phyloP scores from a whole-genome alignment of 345 rosid genomes.

The Populus alba region DNA sequence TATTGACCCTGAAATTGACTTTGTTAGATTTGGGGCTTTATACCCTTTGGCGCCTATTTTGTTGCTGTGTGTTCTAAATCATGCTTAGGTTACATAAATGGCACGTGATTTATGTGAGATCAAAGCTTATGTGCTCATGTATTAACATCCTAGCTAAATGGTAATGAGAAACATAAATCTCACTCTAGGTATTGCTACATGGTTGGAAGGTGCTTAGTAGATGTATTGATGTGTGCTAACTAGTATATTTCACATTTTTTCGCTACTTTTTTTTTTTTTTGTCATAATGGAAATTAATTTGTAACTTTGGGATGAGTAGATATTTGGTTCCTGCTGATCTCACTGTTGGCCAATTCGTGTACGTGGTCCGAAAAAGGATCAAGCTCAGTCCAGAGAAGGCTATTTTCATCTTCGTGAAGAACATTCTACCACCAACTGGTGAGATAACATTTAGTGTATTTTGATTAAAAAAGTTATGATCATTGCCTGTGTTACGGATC shows the following conservation, averaged over 20 bases:
- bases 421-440: slow-evolving; percentile 75
- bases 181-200: neutral
- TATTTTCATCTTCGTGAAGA: slow-evolving; percentile 76
- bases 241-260: neutral
- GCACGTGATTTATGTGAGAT: too few relatives aligned
- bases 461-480: too few relatives aligned
- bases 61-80: too few relatives aligned
- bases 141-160: neutral
- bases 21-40: neutral
- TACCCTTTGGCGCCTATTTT: neutral
- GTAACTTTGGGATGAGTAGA: slow-evolving; percentile 28
- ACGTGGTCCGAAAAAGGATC: slow-evolving; percentile 86
- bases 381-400: slow-evolving; percentile 86
- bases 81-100: too few relatives aligned
- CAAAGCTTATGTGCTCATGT: neutral
- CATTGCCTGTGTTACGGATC: neutral
- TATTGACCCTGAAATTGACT: too few relatives aligned
- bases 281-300: neutral
- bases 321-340: slow-evolving; percentile 84
- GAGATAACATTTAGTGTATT: slow-evolving; percentile 7
- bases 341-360: slow-evolving; percentile 80
- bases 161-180: neutral
- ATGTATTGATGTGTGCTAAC: neutral
- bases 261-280: neutral
- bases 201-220: neutral